Evolutionary conservation across 306 rosid genomes (phyloP).

Genomic region (Trifolium repens): DNA sequence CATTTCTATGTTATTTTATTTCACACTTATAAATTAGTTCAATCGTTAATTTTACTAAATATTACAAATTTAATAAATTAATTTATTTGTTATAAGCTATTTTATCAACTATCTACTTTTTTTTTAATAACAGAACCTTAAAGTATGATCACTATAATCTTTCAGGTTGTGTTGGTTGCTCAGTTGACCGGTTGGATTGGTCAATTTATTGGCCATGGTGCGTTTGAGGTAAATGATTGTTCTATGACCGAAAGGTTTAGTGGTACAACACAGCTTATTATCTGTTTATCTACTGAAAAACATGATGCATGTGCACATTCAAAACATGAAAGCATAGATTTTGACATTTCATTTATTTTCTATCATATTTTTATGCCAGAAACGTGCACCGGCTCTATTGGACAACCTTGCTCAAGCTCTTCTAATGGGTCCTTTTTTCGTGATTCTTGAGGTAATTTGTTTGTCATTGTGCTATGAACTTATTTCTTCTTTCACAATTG

Average conservation of each 20-base stretch:
- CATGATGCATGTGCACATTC: neutral
- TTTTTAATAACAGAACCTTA: neutral
- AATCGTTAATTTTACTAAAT: no score
- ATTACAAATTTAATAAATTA: no score
- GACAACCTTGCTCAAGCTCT: slow-evolving; percentile 87
- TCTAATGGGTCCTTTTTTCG: slow-evolving; percentile 88
- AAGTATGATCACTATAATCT: neutral
- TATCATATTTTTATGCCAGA: slow-evolving; percentile 33
- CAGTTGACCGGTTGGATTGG: slow-evolving; percentile 88
- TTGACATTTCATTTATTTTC: slow-evolving; percentile 18
- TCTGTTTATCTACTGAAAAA: neutral
- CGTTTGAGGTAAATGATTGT: slow-evolving; percentile 72
- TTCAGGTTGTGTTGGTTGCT: slow-evolving; percentile 75
- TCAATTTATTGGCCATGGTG: slow-evolving; percentile 88
- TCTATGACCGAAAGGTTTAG: neutral
- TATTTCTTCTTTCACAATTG: neutral
- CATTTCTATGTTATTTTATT: no score
- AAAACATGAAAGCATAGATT: neutral
- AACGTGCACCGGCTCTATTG: slow-evolving; percentile 87
- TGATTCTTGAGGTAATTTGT: slow-evolving; percentile 70
- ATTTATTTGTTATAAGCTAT: no score
- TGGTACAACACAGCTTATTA: no score
- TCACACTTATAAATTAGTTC: no score
- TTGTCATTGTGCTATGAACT: neutral
- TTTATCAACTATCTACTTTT: no score